Percentiles rank a stretch among this genome's conserved stretches.
These are phyloP conservation scores for Cyberlindnera sargentensis DNA, from an alignment of 805 yeast genomes.

Conservation along the genomic window DNA sequence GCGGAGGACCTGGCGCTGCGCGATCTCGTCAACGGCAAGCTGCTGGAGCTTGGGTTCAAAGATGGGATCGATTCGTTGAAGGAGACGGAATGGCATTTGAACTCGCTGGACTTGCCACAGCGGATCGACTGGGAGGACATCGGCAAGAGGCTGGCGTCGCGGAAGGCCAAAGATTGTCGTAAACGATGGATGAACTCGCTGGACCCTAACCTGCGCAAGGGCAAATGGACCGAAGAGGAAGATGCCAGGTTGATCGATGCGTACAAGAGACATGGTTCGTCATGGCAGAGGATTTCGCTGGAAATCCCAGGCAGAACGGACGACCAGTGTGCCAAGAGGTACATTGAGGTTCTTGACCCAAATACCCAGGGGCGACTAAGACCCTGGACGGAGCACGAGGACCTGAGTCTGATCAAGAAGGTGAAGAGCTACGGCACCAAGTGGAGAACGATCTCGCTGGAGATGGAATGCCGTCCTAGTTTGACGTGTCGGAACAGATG, in stretches of 20 bases:
- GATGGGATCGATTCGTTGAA: conserved; percentile 28
- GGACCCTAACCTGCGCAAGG: conserved; percentile 76
- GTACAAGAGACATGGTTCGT: conserved; percentile 61
- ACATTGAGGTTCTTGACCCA: conserved; percentile 84
- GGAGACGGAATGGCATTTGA: conserved; percentile 20
- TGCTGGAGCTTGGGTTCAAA: conserved; percentile 27
- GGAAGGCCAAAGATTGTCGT: conserved; percentile 77
- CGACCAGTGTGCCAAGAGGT: conserved; percentile 91
- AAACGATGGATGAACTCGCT: conserved; percentile 84
- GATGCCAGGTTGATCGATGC: conserved; percentile 62
- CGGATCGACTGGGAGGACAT: conserved; percentile 57
- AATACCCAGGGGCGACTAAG: conserved; percentile 65
- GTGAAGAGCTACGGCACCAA: conserved; percentile 74
- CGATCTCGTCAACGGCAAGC: conserved; percentile 32
- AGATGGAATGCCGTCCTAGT: conserved; percentile 75
- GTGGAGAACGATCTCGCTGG: conserved; percentile 76
- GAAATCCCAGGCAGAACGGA: conserved; percentile 82
- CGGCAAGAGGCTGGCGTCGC: conserved; percentile 38
- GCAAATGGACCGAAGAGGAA: conserved; percentile 81
- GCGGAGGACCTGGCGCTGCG: conserved; percentile 62
- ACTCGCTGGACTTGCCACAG: conserved; percentile 21
- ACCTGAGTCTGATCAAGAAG: conserved; percentile 54
- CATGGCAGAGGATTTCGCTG: conserved; percentile 79
- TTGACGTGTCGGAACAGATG: conserved; percentile 88
- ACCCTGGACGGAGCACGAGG: conserved; percentile 78